phyloP scores from a whole-genome alignment of 2,329 filamentous ascomycete species.

The Waltergamsia citrina region DNA sequence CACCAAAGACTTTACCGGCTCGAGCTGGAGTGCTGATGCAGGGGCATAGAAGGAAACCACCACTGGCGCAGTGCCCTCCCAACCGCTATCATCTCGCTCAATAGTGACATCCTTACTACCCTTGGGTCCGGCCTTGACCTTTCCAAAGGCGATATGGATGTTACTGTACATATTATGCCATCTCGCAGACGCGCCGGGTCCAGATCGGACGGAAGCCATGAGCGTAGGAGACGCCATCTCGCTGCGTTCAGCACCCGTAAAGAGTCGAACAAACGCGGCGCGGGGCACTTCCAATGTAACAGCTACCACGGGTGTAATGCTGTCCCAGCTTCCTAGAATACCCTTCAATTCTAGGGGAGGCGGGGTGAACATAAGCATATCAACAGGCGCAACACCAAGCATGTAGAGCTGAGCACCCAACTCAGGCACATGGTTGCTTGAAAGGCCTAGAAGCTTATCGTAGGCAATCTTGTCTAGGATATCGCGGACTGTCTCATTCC shows the following conservation, averaged over 20 bases:
- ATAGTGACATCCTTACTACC: conserved; percentile 20
- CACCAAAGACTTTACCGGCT: conserved; percentile 18
- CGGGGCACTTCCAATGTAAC: conserved; percentile 26
- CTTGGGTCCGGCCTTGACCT: conserved; percentile 13
- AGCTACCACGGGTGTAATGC: conserved; percentile 23
- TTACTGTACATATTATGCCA: conserved; percentile 27
- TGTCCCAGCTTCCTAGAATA: conserved; percentile 24
- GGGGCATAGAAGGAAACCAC: conserved; percentile 31
- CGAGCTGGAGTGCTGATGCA: conserved; percentile 20
- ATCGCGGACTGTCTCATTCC: conserved; percentile 15
- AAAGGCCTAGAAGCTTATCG: conserved; percentile 18
- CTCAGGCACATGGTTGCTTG: conserved; percentile 22
- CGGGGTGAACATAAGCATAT: too few species aligned
- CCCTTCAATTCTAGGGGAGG: too few species aligned
- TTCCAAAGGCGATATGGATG: conserved; percentile 32
- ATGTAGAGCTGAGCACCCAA: conserved; percentile 24
- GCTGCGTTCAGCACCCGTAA: conserved; percentile 9
- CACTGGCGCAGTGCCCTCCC: conserved; percentile 25
- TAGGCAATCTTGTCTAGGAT: conserved; percentile 18
- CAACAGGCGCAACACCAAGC: conserved; percentile 19
- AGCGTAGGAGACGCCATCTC: conserved; percentile 16
- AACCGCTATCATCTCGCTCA: conserved; percentile 22
- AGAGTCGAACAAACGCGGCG: conserved; percentile 14
- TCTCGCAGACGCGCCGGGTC: conserved; percentile 7
- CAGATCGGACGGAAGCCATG: conserved; percentile 15